phyloP scores from a whole-genome alignment of 202 grass and related monocot species.

The Saccharum hybrid region DNA sequence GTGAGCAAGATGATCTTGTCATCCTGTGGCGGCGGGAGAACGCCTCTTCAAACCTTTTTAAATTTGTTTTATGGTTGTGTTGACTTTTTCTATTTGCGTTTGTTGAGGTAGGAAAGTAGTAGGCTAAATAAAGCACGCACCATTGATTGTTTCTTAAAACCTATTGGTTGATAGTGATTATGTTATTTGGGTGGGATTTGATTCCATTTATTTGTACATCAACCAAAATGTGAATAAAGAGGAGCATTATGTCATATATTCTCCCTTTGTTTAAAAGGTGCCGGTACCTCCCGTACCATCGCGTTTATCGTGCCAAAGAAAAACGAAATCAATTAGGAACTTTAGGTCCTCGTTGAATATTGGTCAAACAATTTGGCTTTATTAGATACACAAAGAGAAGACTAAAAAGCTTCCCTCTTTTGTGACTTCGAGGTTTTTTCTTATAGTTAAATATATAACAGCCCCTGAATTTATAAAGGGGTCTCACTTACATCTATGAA shows the following conservation, averaged over 20 bases:
- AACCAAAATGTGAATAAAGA: not conserved
- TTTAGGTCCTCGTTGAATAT: not conserved
- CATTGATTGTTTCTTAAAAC: not conserved
- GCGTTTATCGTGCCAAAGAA: not conserved
- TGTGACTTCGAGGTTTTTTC: no score
- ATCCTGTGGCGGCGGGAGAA: conserved; percentile 33
- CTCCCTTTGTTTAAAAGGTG: not conserved
- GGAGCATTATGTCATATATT: not conserved
- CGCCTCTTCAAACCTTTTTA: conserved; percentile 1
- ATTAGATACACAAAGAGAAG: not conserved
- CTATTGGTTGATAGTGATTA: not conserved
- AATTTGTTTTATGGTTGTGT: not conserved
- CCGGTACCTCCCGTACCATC: not conserved
- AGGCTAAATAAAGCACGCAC: not conserved
- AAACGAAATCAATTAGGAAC: not conserved
- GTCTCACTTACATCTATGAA: no score
- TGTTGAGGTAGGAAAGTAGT: not conserved
- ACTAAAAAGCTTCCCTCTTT: not conserved
- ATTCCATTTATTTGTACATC: not conserved
- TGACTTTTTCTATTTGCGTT: conserved; percentile 8
- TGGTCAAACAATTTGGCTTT: not conserved
- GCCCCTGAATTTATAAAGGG: no score
- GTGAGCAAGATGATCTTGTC: conserved; percentile 28
- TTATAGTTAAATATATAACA: no score
- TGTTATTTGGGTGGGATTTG: not conserved